phyloP scores from a whole-genome alignment of 2,329 filamentous ascomycete genomes.

The Bisporella sp. region DNA sequence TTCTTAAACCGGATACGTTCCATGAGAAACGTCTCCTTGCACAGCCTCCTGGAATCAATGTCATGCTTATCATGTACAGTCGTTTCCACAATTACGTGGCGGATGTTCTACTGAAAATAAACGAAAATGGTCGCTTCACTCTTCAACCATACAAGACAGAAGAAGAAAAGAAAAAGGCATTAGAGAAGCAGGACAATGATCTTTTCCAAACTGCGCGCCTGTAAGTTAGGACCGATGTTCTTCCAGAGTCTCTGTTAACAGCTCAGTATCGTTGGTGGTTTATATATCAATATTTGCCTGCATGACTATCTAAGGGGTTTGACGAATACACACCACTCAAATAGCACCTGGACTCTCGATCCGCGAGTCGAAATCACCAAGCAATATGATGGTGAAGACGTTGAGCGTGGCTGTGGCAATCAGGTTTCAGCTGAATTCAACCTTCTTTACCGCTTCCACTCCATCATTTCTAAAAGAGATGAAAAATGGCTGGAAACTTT shows the following conservation, averaged over 20 bases:
- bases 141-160: background rate
- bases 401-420: slow-evolving; percentile 58
- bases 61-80: slow-evolving; percentile 52
- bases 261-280: slow-evolving; percentile 31
- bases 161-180: background rate
- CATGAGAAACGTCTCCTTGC: slow-evolving; percentile 62
- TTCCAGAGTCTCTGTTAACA: background rate
- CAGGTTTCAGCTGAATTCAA: slow-evolving; percentile 83
- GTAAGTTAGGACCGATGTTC: background rate
- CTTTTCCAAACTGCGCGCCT: slow-evolving; percentile 13
- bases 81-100: slow-evolving; percentile 39
- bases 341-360: slow-evolving; percentile 68
- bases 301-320: slow-evolving; percentile 71
- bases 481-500: slow-evolving; percentile 62
- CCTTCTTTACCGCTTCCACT: slow-evolving; percentile 80
- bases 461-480: slow-evolving; percentile 64
- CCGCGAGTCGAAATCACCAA: slow-evolving; percentile 49
- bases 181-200: slow-evolving; percentile 31
- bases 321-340: slow-evolving; percentile 17
- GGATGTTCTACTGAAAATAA: slow-evolving; percentile 32
- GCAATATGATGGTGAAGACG: background rate
- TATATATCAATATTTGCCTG: slow-evolving; percentile 73
- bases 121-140: slow-evolving; percentile 37
- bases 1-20: slow-evolving; percentile 66
- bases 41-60: slow-evolving; percentile 63